Evolutionary conservation across 2,329 filamentous ascomycete genomes (phyloP), one percentile per base, ranked within the genome.

Genomic region (Cylindrodendrum hubeiense): DNA sequence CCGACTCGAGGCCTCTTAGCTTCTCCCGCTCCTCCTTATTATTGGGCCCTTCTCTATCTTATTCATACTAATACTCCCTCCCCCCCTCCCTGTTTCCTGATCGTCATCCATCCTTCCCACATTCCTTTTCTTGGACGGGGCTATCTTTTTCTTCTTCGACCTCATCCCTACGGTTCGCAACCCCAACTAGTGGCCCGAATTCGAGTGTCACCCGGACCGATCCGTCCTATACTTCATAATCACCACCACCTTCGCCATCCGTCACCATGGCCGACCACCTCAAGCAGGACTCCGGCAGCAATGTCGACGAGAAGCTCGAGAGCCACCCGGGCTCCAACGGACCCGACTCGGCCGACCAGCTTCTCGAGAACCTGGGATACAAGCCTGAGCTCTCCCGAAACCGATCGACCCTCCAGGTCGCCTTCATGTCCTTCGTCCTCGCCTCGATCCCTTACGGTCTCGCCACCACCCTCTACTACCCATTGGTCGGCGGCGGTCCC

Each of bases 361-460:
- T 90, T 58, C 84, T 92, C 71, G 86, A 87, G 70, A 86, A 85
- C 63, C 83, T 92, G 72, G 90, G 90, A 65, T 92, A 92, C 82
- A 88, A 87, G 77, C 84, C 89, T 59, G 89, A 92, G 79, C 79
- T 92, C 63, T 79, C 84, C 52, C 87, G 90, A 64, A 91, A 86
- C 73, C 86, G 90, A 59, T 91, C 90, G 47, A 92, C 90, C 2
- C 83, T 88, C 69, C 89, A 91, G 78, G 90, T 92, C 57, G 89
- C 89, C 71, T 92, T 92, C 84, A 92, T 92, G 90, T 91, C 89
- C 66, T 93, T 93, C 75, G 91, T 93, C 70, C 86, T 93, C 58
- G 90, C 91, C 51, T 90, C 91, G 3, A 91, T 93, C 66, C 91
- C 91, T 10, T 93, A 93, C 78, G 91, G 91, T 73, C 84, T 93